These are phyloP conservation scores for Pythium grandisporangium DNA, from an alignment of 352 stramenopile species.

Conservation along the genomic window DNA sequence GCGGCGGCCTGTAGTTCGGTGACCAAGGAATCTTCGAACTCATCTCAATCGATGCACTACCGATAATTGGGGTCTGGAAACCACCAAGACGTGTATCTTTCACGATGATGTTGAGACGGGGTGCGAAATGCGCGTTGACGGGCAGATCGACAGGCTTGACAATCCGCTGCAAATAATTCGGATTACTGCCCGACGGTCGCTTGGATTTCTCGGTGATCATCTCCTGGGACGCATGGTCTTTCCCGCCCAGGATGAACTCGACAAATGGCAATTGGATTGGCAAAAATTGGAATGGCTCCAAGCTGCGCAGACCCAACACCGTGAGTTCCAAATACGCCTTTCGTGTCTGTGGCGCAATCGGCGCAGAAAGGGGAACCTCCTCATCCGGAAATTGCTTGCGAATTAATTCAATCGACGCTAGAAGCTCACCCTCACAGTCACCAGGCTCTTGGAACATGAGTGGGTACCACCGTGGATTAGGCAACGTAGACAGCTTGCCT, in stretches of 20 bases:
- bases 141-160: conserved; percentile 84
- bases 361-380: conserved; percentile 33
- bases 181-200: conserved; percentile 65
- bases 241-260: conserved; percentile 83
- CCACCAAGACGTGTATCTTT: conserved; percentile 84
- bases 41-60: conserved; percentile 80
- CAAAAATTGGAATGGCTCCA: conserved; percentile 86
- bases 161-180: conserved; percentile 88
- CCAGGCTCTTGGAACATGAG: conserved; percentile 73
- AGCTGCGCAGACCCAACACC: conserved; percentile 72
- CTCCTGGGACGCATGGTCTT: conserved; percentile 65
- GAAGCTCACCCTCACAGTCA: conserved; percentile 71
- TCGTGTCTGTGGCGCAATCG: conserved; percentile 50
- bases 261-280: conserved; percentile 83
- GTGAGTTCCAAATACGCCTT: conserved; percentile 83
- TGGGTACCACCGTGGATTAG: conserved; percentile 64
- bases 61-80: conserved; percentile 79
- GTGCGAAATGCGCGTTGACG: conserved; percentile 81
- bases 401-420: conserved; percentile 71
- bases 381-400: conserved; percentile 62
- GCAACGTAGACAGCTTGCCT: conserved; percentile 29
- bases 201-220: conserved; percentile 86
- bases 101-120: conserved; percentile 85
- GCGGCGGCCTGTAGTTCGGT: conserved; percentile 56
- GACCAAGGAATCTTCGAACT: conserved; percentile 78